Base-by-base conservation (phyloP, 768 basidiomycete species). In the Clitopilus hobsonii region DNA sequence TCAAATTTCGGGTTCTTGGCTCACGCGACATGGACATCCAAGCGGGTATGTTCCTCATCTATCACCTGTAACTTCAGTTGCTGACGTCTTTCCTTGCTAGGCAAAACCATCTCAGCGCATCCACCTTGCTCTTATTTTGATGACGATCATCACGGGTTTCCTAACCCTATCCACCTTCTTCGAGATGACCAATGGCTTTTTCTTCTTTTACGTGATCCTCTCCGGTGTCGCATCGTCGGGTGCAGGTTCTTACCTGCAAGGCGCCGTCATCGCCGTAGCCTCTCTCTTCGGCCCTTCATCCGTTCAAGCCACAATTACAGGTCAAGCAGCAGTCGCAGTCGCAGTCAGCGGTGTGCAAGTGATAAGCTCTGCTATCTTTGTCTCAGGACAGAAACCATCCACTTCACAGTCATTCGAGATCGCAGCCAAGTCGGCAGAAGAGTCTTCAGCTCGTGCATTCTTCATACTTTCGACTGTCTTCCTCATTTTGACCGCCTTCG, bases 271-370 rank as follows among this genome's bases (percentile, higher is more conserved):
- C 26, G 91, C 88, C 0, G 79, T 91, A n/a, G 90, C 91, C 2
- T 85, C 91, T 0, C 71, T 92, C 3, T 89, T 93, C 60, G 94
- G 93, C 0, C 79, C 84, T 1, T 67, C 76, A 6, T 84, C 84
- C 11, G 79, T 94, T 51, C 88, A 94, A 66, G 75, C 82, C 23
- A 74, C 89, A 65, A 81, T 94, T 77, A 83, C 91, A 2, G 93
- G 91, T 10, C 91, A 94, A 69, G 93, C 89, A 0, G 90, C 88
- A 0, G 82, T 94, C 1, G 94, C 86, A 0, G 89, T 95, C 11
- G 84, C 83, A 1, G 85, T 94, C 58, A 91, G 91, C 52, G 72
- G 76, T 1, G 85, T 92, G 0, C 91, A 94, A 62, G 78, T 93
- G 6, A 57, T 84, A 28, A 84, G 89, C 56, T 79, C 87, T 7